Base-by-base conservation (phyloP, 805 yeast species). In the Suhomyces xylopsoci region DNA sequence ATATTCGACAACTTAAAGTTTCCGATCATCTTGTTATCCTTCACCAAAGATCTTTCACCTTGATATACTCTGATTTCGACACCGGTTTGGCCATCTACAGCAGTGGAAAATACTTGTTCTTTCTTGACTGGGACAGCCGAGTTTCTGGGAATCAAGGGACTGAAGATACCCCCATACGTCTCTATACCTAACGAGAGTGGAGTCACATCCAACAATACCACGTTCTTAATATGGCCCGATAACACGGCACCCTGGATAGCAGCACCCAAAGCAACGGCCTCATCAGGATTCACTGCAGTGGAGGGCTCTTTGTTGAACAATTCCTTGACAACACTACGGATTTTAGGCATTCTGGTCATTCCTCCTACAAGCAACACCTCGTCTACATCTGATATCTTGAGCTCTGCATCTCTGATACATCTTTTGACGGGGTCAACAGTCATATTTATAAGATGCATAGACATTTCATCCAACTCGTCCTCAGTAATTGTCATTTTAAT, bases 261-360 rank as follows among this genome's bases (percentile, higher is more conserved):
- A 8, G 69, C 69, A 15, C 69, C 69, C 44, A 65, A 52, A 1
- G 69, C 69, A 3, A 65, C 69, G 1, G 69, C 69, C 46, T 65
- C 69, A 47, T 88, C 96, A n/a, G 96, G 96, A 65, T 88, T 88
- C 10, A 88, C 89, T 17, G 82, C 80, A 43, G 87, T 83, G 50
- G 84, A 85, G 40, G 93, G 92, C 55, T 79, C 76, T 64, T 80
- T 84, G 32, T 79, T 77, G 64, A 88, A 87, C 14, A 85, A 57
- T 8, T 74, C 73, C 56, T 76, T 79, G 19, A 88, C 93, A 7
- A 83, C 75, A 38, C 77, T 77, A 55, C 90, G 74, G 54, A 88
- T 82, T 69, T 83, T 84, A 51, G 96, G 96, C 96, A 88, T 88
- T 69, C 96, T 76, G 3, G 96, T 88, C 96, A 88, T 88, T 58